These are phyloP conservation scores for Ceratocystis ficicola DNA, from an alignment of 2,329 filamentous ascomycete species.

Conservation along the genomic window DNA sequence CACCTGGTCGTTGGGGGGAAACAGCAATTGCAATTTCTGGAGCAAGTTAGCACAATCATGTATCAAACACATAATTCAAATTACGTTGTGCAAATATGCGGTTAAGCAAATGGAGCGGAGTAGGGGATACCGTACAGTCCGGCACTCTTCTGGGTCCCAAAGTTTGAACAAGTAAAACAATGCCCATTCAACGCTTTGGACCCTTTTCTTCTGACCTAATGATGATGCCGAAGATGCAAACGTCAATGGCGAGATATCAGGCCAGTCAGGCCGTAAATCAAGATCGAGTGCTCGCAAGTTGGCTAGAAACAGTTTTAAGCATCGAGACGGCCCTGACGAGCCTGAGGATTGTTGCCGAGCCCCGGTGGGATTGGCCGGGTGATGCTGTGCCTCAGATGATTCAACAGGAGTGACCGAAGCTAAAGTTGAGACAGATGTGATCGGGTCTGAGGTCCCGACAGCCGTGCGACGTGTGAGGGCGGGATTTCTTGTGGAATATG, in stretches of 20 bases:
- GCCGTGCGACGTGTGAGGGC: conserved; percentile 1
- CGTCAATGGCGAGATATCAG: conserved; percentile 55
- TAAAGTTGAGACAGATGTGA: conserved; percentile 2
- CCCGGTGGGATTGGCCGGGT: not conserved
- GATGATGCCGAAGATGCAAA: conserved; percentile 50
- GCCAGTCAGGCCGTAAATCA: conserved; percentile 67
- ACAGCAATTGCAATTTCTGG: conserved; percentile 80
- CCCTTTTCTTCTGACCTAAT: conserved; percentile 68
- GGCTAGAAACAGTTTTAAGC: conserved; percentile 59
- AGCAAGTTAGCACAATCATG: conserved; percentile 14
- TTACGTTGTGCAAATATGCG: too few relatives aligned
- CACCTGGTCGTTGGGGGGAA: conserved; percentile 76
- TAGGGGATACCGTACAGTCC: conserved; percentile 43
- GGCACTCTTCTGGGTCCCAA: conserved; percentile 67
- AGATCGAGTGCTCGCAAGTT: conserved; percentile 76
- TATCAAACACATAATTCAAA: too few relatives aligned
- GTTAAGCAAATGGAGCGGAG: too few relatives aligned
- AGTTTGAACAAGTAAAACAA: conserved; percentile 76
- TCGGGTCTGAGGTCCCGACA: not conserved
- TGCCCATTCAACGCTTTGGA: conserved; percentile 77
- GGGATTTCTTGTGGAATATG: conserved; percentile 2
- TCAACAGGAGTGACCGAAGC: conserved; percentile 7
- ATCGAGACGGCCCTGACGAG: conserved; percentile 29
- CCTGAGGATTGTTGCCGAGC: not conserved
- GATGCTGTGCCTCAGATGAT: not conserved